Base-by-base conservation (phyloP, 73 alveolate genomes). In the Paramecium biaurelia region DNA sequence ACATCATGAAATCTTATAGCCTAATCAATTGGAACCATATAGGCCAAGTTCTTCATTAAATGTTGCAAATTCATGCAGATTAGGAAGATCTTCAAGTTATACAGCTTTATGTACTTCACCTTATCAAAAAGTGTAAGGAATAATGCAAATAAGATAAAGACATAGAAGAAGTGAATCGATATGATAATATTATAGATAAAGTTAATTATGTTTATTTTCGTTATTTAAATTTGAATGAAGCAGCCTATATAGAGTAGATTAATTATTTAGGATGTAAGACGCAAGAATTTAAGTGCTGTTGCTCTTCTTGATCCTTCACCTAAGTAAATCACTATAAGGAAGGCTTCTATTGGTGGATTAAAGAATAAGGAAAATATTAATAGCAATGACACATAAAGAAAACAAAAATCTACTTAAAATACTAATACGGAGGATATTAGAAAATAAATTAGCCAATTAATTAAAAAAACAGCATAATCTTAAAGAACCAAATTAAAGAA, bases 241-340 rank as follows among this genome's bases (percentile, higher is more conserved):
- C 84, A 63, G 10, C 84, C 84, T 4, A 49, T 26, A 26, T 49
- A 63, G 45, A 26, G 84, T 63, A 5, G 86, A 32, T 11, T 72
- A 1, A 72, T 72, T 35, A 32, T 72, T 1, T n/a, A 72, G 18
- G 90, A 79, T 42, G 90, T 32, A n/a, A 38, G 90, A 12, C 45
- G 90, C 47, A 79, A 79, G 90, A 79, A 79, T 79, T 45, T 79
- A 23, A 79, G 90, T 79, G 42, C 90, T 24, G 49, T 79, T 79
- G 42, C 76, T 7, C 70, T 79, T 24, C 45, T 79, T 43, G 90
- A 79, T 45, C 90, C 90, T 42, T 42, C 76, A 41, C 90, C 90
- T 43, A 79, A 79, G 56, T 45, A 79, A 23, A 23, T 63, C 84
- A 63, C 84, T 18, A 63, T 41, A 5, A 79, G 90, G 45, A 79